A percentile compares a stretch with the other conserved stretches of the same genome.
phyloP scores from a whole-genome alignment of 148 eudicot species.

The Talinum fruticosum region DNA sequence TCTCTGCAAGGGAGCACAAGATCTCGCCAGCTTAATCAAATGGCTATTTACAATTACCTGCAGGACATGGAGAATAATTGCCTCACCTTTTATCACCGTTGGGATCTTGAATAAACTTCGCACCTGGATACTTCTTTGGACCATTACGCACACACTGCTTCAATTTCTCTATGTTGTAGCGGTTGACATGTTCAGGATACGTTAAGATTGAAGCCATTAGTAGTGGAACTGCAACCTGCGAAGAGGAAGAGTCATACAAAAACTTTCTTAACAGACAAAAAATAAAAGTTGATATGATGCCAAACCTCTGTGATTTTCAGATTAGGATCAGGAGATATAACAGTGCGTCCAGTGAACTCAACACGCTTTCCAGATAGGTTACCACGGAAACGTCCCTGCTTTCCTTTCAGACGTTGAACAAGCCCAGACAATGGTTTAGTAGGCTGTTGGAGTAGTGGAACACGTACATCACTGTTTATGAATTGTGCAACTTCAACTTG shows the following conservation, averaged over 20 bases:
- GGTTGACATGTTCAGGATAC: constrained; percentile 85
- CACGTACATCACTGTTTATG: constrained; percentile 87
- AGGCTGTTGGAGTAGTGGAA: constrained; percentile 32
- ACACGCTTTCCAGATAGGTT: constrained; percentile 98
- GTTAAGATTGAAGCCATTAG: constrained; percentile 82
- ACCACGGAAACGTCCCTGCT: constrained; percentile 93
- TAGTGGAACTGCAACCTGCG: constrained; percentile 87
- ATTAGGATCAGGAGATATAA: constrained; percentile 98
- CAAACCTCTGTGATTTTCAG: constrained; percentile 90
- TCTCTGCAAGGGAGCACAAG: constrained; percentile 46
- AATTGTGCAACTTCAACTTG: constrained; percentile 85
- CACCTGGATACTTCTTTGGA: constrained; percentile 88
- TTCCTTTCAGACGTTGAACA: constrained; percentile 95
- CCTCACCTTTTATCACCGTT: constrained; percentile 68
- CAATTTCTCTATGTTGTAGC: constrained; percentile 86
- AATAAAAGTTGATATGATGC: not conserved
- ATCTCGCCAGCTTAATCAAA: constrained; percentile 3
- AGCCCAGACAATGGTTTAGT: constrained; percentile 65
- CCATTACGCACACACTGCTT: constrained; percentile 92
- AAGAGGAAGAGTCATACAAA: not conserved
- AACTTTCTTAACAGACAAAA: not conserved
- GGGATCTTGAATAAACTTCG: constrained; percentile 56
- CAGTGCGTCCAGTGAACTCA: constrained; percentile 95
- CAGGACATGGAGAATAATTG: not conserved
- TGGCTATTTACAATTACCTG: not conserved